Conservation (phyloP, 2,329 filamentous ascomycete genomes). For the Penicillium concentricum region DNA sequence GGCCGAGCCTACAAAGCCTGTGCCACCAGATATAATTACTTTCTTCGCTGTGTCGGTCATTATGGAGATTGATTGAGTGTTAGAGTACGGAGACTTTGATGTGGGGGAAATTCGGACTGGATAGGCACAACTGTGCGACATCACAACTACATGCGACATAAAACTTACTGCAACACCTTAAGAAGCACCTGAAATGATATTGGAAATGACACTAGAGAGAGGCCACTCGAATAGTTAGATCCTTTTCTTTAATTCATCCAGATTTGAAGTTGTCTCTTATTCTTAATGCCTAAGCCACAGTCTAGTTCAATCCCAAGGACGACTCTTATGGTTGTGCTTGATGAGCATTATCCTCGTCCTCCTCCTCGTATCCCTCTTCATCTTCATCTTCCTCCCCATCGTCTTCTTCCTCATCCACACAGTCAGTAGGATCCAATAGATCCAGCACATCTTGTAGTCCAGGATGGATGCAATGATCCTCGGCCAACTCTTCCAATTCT, state of each 20-base stretch:
- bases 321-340: neutral
- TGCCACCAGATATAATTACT: slow-evolving; percentile 40
- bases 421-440: neutral
- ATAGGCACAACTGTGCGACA: neutral
- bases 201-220: neutral
- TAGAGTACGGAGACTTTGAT: neutral
- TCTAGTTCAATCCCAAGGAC: neutral
- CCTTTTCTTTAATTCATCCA: neutral
- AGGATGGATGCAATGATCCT: neutral
- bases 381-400: neutral
- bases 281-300: neutral
- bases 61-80: neutral
- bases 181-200: neutral
- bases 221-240: neutral
- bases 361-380: neutral
- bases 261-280: neutral
- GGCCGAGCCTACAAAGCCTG: slow-evolving; percentile 42
- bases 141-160: neutral
- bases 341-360: neutral
- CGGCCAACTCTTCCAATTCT: slow-evolving; percentile 10
- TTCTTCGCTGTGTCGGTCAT: slow-evolving; percentile 22
- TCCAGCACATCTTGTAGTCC: neutral
- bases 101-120: neutral
- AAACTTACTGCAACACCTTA: too few species aligned
- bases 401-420: neutral